Percentiles rank a stretch among this genome's conserved stretches.
These are phyloP conservation scores for Colletotrichum truncatum DNA, from an alignment of 2,329 filamentous ascomycete genomes.

Conservation along the genomic window DNA sequence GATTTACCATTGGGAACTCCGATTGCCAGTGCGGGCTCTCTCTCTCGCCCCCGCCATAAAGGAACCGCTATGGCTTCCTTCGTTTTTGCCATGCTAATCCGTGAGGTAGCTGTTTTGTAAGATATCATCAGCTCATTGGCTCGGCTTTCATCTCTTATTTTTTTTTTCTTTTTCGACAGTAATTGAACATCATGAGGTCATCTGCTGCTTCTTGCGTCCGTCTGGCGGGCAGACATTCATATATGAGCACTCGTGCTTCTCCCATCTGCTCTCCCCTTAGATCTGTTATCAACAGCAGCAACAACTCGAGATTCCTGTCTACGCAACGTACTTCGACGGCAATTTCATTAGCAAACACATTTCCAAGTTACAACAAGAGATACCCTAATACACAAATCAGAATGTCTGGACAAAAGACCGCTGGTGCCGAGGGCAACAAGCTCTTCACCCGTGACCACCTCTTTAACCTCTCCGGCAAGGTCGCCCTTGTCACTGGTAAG, in stretches of 20 bases:
- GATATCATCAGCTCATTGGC: too few species aligned
- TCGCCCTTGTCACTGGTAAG: conserved; percentile 57
- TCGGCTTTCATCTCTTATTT: too few species aligned
- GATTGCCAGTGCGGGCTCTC: neutral
- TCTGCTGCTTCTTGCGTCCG: neutral
- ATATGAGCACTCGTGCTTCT: too few species aligned
- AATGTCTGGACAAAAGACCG: conserved; percentile 29
- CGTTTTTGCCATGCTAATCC: neutral
- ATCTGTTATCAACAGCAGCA: neutral
- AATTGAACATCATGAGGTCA: conserved; percentile 25
- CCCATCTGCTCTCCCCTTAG: too few species aligned
- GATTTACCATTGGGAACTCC: neutral
- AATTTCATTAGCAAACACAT: neutral
- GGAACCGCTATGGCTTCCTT: neutral
- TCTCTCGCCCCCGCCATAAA: too few species aligned
- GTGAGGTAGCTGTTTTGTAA: neutral
- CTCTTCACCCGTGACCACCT: conserved; percentile 47
- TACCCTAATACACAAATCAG: neutral
- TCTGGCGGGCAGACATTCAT: conserved; percentile 8
- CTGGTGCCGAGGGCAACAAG: conserved; percentile 34
- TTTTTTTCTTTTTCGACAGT: too few species aligned
- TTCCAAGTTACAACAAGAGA: neutral
- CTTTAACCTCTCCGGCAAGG: conserved; percentile 52
- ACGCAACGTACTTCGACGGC: neutral
- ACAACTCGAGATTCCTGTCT: neutral